Conservation (phyloP, 306 rosid species). For the Vicia faba region DNA sequence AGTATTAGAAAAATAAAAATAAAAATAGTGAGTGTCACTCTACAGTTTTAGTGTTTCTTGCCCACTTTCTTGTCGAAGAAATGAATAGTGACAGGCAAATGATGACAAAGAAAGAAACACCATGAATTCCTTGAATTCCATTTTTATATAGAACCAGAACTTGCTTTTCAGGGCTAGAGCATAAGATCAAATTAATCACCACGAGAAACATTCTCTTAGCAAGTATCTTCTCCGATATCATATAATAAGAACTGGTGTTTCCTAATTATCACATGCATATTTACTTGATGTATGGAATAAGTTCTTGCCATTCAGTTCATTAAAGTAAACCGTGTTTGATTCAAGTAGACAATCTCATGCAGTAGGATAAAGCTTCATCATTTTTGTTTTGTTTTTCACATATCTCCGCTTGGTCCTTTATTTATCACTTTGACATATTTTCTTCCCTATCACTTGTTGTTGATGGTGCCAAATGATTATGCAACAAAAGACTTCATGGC, state of each 20-base stretch:
- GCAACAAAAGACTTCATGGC: constrained; percentile 19
- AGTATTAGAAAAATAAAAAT: not conserved
- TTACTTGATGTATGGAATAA: not conserved
- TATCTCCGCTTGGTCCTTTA: constrained; percentile 28
- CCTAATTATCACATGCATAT: not conserved
- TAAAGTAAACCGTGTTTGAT: not conserved
- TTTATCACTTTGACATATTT: constrained; percentile 24
- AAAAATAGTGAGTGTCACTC: not conserved
- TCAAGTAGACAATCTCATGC: not conserved
- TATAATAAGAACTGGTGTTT: not conserved
- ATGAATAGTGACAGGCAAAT: not conserved
- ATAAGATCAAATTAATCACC: constrained; percentile 7
- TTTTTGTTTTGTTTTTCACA: not conserved
- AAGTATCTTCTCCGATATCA: not conserved
- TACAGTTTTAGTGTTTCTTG: not conserved
- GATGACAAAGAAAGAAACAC: not conserved
- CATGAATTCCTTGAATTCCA: constrained; percentile 18
- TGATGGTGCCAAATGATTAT: constrained; percentile 28
- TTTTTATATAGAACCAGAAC: constrained; percentile 12
- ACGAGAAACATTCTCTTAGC: constrained; percentile 2
- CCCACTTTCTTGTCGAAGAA: constrained; percentile 2
- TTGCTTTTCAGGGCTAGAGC: constrained; percentile 10
- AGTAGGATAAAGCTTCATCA: not conserved
- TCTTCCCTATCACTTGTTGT: constrained; percentile 24
- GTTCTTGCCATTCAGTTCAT: constrained; percentile 21